A percentile compares a stretch with the other conserved stretches of the same genome.
Evolutionary conservation across 2,329 filamentous ascomycete species (phyloP).

Genomic region (Polychaeton citri): DNA sequence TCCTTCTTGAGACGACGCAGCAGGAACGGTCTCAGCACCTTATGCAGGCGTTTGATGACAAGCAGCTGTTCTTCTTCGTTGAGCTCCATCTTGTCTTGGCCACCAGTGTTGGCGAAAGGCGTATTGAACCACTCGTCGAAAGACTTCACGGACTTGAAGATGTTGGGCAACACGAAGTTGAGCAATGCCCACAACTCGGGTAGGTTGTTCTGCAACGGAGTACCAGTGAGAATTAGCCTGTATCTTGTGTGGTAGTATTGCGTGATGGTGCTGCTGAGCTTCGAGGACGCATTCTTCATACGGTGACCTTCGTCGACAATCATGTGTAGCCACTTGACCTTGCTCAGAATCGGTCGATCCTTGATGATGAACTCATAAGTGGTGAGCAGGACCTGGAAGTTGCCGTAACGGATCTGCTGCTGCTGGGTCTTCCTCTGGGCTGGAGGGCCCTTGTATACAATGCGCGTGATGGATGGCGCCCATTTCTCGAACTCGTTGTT

Average conservation of each 20-base stretch:
- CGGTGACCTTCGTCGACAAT: conserved; percentile 98
- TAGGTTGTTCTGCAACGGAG: conserved; percentile 91
- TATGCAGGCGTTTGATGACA: conserved; percentile 94
- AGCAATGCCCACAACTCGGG: conserved; percentile 94
- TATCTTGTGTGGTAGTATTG: conserved; percentile 92
- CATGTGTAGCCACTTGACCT: conserved; percentile 99
- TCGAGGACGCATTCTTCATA: conserved; percentile 98
- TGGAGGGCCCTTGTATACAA: conserved; percentile 96
- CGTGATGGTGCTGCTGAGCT: conserved; percentile 86
- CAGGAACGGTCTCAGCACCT: conserved; percentile 92
- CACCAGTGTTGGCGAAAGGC: conserved; percentile 93
- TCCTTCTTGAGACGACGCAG: conserved; percentile 98
- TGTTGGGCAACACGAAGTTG: conserved; percentile 94
- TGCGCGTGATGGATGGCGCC: conserved; percentile 73
- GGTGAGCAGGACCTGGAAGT: conserved; percentile 91
- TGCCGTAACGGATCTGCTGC: conserved; percentile 82
- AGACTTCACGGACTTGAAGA: conserved; percentile 97
- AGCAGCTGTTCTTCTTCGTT: conserved; percentile 99
- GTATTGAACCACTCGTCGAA: conserved; percentile 99
- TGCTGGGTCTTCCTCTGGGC: conserved; percentile 79
- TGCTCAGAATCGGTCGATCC: conserved; percentile 84
- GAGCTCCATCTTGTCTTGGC: conserved; percentile 96
- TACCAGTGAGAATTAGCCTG: conserved; percentile 93
- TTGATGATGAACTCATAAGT: conserved; percentile 99
- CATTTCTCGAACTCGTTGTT: conserved; percentile 98